phyloP scores from a whole-genome alignment of 2,329 filamentous ascomycete species.

The Aspergillus japonicus region DNA sequence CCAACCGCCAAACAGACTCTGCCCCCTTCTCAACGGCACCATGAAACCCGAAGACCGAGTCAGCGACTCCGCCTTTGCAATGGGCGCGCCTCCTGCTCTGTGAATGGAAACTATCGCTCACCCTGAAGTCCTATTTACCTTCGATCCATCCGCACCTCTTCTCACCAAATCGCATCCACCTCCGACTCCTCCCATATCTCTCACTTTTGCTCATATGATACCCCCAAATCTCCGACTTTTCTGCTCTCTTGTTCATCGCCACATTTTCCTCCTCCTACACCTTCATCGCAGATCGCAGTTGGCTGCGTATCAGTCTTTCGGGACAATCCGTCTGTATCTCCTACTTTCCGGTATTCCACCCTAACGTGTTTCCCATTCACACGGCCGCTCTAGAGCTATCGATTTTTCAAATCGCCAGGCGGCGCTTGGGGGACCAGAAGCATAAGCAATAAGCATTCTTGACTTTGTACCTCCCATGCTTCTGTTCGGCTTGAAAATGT shows the following conservation, averaged over 20 bases:
- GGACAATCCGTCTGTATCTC: no score
- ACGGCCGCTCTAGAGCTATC: no score
- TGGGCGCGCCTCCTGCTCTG: constrained; percentile 42
- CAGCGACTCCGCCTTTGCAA: constrained; percentile 48
- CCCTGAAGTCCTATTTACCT: constrained; percentile 5
- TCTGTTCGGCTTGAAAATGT: no score
- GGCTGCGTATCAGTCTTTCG: no score
- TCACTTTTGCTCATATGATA: background rate
- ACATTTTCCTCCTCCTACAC: no score
- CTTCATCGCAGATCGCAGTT: no score
- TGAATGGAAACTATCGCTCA: constrained; percentile 4
- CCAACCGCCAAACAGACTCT: constrained; percentile 57
- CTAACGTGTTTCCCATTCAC: no score
- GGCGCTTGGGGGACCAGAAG: no score
- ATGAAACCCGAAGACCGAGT: constrained; percentile 59
- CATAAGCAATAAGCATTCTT: no score
- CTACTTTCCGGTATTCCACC: no score
- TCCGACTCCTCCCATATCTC: background rate
- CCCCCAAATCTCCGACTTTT: background rate
- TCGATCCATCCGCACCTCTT: background rate
- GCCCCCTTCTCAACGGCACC: constrained; percentile 80
- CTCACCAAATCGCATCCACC: background rate
- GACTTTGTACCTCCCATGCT: no score
- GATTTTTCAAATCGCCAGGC: no score
- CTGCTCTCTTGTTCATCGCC: background rate